Evolutionary conservation across 257 asterid species (phyloP).

Genomic region (Solanum chilense): DNA sequence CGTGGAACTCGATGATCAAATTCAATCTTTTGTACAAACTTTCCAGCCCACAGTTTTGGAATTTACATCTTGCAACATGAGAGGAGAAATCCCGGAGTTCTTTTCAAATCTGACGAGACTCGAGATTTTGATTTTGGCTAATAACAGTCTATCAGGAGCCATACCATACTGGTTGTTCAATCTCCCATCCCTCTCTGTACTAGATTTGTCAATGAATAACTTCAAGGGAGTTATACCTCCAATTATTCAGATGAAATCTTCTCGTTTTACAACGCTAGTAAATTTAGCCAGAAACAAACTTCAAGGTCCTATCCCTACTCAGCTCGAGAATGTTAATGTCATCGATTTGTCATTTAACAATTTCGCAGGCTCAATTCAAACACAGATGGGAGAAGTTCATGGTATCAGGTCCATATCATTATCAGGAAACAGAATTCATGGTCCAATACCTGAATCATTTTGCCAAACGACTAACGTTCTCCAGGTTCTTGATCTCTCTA

Average conservation of each 20-base stretch:
- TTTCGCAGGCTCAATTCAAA: not conserved
- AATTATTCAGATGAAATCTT: constrained; percentile 2
- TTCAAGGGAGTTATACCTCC: constrained; percentile 1
- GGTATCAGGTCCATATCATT: constrained; percentile 1
- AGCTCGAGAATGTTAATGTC: not conserved
- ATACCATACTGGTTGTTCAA: constrained; percentile 8
- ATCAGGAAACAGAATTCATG: not conserved
- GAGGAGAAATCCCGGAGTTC: not conserved
- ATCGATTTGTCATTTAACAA: not conserved
- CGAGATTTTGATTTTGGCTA: not conserved
- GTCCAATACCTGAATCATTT: constrained; percentile 3
- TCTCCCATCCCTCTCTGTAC: not conserved
- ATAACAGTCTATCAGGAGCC: constrained; percentile 3
- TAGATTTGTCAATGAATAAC: constrained; percentile 3
- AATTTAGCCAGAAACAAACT: constrained; percentile 3
- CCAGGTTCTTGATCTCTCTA: constrained; percentile 4
- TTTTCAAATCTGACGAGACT: not conserved
- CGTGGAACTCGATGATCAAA: not conserved
- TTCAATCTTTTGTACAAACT: not conserved
- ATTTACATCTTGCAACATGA: not conserved
- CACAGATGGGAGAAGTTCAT: not conserved
- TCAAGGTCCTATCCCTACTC: not conserved
- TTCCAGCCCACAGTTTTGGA: not conserved
- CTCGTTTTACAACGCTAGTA: not conserved
- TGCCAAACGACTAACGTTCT: not conserved